These are phyloP conservation scores for Candida dajiaensis DNA, from an alignment of 805 yeast species.

Conservation along the genomic window DNA sequence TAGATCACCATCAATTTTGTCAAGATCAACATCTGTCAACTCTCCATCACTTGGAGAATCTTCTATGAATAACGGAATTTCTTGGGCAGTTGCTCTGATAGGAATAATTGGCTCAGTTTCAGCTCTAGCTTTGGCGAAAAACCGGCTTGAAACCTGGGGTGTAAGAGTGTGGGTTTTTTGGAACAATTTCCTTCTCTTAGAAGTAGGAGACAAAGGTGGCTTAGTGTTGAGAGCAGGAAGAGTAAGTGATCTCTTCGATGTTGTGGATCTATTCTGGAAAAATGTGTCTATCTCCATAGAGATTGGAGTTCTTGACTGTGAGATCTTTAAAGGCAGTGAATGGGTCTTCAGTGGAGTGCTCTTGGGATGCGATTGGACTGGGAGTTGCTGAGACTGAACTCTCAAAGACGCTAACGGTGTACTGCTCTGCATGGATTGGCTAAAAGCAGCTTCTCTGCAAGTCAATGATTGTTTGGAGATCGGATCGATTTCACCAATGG, in stretches of 20 bases:
- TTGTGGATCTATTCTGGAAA: not conserved
- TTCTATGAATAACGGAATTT: not conserved
- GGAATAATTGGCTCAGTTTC: not conserved
- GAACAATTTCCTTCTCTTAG: conserved; percentile 17
- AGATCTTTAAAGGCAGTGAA: not conserved
- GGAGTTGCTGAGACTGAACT: not conserved
- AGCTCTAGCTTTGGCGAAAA: not conserved
- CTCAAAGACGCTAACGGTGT: not conserved
- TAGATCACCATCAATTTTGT: not conserved
- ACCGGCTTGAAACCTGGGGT: not conserved
- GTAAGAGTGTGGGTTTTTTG: not conserved
- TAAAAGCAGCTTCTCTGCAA: conserved; percentile 13
- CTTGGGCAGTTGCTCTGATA: not conserved
- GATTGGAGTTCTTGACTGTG: not conserved
- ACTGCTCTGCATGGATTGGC: not conserved
- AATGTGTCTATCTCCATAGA: not conserved
- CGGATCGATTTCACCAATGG: conserved; percentile 67
- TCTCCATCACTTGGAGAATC: conserved; percentile 22
- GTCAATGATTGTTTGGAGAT: conserved; percentile 22
- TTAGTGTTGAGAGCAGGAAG: not conserved
- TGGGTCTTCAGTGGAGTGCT: not conserved
- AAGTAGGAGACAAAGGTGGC: conserved; percentile 15
- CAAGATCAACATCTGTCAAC: conserved; percentile 23
- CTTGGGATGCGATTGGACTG: not conserved
- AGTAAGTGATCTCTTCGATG: not conserved